phyloP scores from a whole-genome alignment of 768 basidiomycete species.

The Podaxis sp. region DNA sequence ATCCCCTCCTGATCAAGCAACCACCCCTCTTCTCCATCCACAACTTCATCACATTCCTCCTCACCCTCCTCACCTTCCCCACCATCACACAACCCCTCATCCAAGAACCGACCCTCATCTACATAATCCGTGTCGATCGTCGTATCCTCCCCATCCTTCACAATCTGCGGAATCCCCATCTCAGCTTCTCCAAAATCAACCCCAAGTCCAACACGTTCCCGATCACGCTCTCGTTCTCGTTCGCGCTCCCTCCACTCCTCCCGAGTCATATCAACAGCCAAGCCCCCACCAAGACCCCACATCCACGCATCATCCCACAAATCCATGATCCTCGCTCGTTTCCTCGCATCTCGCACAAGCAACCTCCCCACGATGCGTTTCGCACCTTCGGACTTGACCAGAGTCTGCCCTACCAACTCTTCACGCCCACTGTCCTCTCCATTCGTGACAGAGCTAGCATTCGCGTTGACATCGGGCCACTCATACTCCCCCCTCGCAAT shows the following conservation, averaged over 20 bases:
- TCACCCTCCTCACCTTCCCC: constrained; percentile 23
- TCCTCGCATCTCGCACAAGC: constrained; percentile 67
- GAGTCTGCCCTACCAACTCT: constrained; percentile 33
- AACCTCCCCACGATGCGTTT: constrained; percentile 56
- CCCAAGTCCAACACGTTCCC: constrained; percentile 5
- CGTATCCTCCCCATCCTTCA: constrained; percentile 10
- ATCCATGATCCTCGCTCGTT: constrained; percentile 58
- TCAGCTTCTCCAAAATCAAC: not conserved
- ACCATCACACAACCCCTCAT: constrained; percentile 16
- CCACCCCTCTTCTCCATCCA: constrained; percentile 29
- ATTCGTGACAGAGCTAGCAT: not conserved
- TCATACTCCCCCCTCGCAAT: constrained; percentile 79
- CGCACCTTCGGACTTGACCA: constrained; percentile 43
- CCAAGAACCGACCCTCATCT: not conserved
- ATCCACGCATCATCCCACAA: constrained; percentile 62
- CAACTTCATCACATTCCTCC: constrained; percentile 21
- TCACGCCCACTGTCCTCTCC: constrained; percentile 19
- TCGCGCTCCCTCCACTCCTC: constrained; percentile 15
- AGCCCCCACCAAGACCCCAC: constrained; percentile 23
- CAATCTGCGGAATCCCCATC: not conserved
- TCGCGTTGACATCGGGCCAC: constrained; percentile 39
- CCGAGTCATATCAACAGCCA: constrained; percentile 14
- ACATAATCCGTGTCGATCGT: constrained; percentile 14
- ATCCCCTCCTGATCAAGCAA: constrained; percentile 27
- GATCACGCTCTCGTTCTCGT: not conserved